Evolutionary conservation across 2,329 filamentous ascomycete species (phyloP), one percentile per base, ranked within the genome.

Genomic region (Rhynchosporium agropyri): DNA sequence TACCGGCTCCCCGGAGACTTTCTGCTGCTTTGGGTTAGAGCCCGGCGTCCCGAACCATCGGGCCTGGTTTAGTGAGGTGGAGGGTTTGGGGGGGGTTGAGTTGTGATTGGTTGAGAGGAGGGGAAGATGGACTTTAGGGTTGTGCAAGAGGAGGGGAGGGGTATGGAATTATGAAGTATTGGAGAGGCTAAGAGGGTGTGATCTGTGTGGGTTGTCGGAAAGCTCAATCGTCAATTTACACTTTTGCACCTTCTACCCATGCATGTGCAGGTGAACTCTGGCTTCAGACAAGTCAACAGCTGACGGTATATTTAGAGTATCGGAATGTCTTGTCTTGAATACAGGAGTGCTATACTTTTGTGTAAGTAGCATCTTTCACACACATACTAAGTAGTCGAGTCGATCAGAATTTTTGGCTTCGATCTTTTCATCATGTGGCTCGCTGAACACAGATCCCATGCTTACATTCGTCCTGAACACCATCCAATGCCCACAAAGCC

Each of bases 1-100:
- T 36, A 10, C 60, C 57, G 63, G 60, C 48, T 58, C 63, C 63
- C 63, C 60, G 63, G 63, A 49, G 57, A 54, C 26, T 60, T 63
- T 28, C 55, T 10, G 28, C 61, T 55, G 3, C 9, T 13, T 50
- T 9, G 8, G 56, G 56, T 45, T 49, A 55, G 59, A 55, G 20
- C 6, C 7, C 15, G 6, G 40, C 43, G 26, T 46, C 40, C 36
- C 36, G 51, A 54, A 54, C 51, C 51, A 54, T 54, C 20, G 51
- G 51, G 51, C 51, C 51, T 54, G 51, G 51, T 54, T 54, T 42
- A 4, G 51, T 33, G 28, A 28, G 51, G 51, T 20, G n/a, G 51
- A 13, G 31, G 31, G 4, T 10, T 3, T 40, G 33, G 20, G 20
- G 20, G 20, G 33, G 33, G 9, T 36, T 10, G 9, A 10, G 33